Evolutionary conservation across 495 filamentous ascomycete species (phyloP).

Genomic region (Coniosporium apollinis): DNA sequence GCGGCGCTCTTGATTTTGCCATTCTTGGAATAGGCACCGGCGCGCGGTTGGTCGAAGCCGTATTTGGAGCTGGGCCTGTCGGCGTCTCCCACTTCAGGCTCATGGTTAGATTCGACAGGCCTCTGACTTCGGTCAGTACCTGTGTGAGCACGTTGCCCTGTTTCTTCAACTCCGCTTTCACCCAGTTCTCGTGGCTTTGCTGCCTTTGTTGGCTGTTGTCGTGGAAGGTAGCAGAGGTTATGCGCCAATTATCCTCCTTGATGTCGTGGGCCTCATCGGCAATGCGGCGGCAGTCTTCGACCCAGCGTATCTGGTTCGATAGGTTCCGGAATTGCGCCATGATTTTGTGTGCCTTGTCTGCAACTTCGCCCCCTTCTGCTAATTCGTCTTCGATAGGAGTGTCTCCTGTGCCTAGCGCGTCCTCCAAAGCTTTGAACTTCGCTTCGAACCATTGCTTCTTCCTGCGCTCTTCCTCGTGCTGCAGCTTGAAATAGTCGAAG

Average conservation of each 20-base stretch:
- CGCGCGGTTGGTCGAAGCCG: no score
- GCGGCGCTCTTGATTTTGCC: no score
- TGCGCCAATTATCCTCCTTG: constrained; percentile 21
- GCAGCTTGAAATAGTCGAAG: constrained; percentile 5
- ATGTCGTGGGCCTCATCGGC: constrained; percentile 12
- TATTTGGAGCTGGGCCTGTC: no score
- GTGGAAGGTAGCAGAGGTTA: constrained; percentile 18
- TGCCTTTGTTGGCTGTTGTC: constrained; percentile 14
- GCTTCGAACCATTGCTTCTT: constrained; percentile 2
- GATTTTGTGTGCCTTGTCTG: constrained; percentile 5
- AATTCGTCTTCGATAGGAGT: background rate
- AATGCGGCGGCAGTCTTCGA: constrained; percentile 19
- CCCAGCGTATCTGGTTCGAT: constrained; percentile 19
- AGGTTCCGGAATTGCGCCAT: constrained; percentile 12
- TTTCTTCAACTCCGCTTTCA: constrained; percentile 12
- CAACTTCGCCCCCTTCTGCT: background rate
- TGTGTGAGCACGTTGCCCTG: no score
- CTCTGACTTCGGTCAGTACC: no score
- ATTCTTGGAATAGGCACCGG: no score
- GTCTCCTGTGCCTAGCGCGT: constrained; percentile 3
- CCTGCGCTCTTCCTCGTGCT: constrained; percentile 1
- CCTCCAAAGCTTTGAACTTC: constrained; percentile 2
- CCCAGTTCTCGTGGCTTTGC: constrained; percentile 15
- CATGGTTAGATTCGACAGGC: no score
- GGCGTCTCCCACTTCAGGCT: no score